phyloP scores from a whole-genome alignment of 2,329 filamentous ascomycete species.

The Talaromyces atroroseus region DNA sequence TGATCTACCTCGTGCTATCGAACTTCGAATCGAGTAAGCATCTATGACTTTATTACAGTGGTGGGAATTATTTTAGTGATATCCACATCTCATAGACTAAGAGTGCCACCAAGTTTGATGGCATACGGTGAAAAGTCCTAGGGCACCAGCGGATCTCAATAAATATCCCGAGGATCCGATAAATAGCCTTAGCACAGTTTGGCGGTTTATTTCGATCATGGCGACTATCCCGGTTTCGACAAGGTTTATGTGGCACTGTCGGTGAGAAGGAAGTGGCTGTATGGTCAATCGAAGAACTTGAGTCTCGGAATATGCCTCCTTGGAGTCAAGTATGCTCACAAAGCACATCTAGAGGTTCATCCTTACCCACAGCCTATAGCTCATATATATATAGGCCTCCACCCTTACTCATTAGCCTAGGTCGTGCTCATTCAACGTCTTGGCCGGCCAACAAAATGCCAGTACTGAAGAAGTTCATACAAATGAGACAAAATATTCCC shows the following conservation, averaged over 20 bases:
- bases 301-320: no score
- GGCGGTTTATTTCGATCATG: no score
- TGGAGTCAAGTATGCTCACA: no score
- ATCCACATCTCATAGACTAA: background rate
- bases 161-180: no score
- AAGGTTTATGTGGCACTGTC: no score
- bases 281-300: no score
- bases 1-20: background rate
- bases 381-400: background rate
- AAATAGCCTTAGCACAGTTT: no score
- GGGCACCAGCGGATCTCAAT: no score
- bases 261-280: no score
- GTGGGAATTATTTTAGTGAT: background rate
- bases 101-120: background rate
- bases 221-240: no score
- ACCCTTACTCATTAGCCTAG: background rate
- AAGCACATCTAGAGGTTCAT: no score
- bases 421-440: background rate
- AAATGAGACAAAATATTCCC: background rate
- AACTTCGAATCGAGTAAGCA: background rate
- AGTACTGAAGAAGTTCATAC: background rate
- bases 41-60: background rate
- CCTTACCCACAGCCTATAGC: background rate
- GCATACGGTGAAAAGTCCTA: no score
- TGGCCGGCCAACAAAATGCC: background rate